Evolutionary conservation across 257 asterid species (phyloP).

Genomic region (Ballota nigra): DNA sequence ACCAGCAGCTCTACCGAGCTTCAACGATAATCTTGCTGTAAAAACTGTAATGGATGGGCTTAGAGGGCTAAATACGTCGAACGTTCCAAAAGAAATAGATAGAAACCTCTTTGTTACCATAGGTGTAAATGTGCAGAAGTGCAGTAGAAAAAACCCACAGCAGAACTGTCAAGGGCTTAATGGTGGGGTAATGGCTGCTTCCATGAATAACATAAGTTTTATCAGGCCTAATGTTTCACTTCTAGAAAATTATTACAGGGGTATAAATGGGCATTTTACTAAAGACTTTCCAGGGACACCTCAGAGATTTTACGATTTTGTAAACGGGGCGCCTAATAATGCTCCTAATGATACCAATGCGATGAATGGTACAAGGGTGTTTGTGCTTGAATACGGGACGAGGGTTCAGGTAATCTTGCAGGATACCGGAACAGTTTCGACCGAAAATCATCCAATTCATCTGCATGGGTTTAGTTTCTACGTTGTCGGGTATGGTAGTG

Average conservation of each 20-base stretch:
- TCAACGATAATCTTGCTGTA: constrained; percentile 51
- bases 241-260: constrained; percentile 51
- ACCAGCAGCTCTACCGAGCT: constrained; percentile 52
- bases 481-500: constrained; percentile 58
- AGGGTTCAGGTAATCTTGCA: constrained; percentile 59
- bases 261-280: constrained; percentile 35
- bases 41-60: constrained; percentile 63
- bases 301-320: constrained; percentile 49
- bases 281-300: constrained; percentile 55
- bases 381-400: constrained; percentile 60
- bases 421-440: constrained; percentile 55
- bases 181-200: constrained; percentile 62
- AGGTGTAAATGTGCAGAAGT: constrained; percentile 53
- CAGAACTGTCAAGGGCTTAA: constrained; percentile 48
- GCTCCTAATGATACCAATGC: constrained; percentile 52
- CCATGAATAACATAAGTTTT: constrained; percentile 67
- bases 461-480: constrained; percentile 69
- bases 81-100: constrained; percentile 48
- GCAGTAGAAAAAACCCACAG: constrained; percentile 38
- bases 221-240: constrained; percentile 48
- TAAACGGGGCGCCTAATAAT: constrained; percentile 57
- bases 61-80: constrained; percentile 36
- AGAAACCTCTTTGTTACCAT: constrained; percentile 52
- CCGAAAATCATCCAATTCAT: constrained; percentile 75
- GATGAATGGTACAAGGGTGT: constrained; percentile 49